These are phyloP conservation scores for Byssochlamys sp. DNA, from an alignment of 2,329 filamentous ascomycete genomes.

Conservation along the genomic window DNA sequence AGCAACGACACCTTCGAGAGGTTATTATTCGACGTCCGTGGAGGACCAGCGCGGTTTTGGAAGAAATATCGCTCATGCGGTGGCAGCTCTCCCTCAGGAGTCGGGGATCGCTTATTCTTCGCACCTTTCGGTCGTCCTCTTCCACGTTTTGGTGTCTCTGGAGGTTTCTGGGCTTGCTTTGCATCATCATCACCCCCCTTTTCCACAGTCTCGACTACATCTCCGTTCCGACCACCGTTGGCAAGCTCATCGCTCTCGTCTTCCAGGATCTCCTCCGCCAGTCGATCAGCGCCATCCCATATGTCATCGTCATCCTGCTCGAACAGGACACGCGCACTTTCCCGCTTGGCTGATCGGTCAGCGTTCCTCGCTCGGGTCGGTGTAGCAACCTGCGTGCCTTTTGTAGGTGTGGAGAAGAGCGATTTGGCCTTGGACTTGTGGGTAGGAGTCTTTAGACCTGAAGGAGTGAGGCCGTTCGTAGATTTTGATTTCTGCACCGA, in stretches of 20 bases:
- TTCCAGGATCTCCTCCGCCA: constrained; percentile 60
- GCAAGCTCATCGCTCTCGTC: constrained; percentile 25
- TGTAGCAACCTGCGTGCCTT: constrained; percentile 33
- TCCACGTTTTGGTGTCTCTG: constrained; percentile 46
- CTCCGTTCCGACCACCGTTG: constrained; percentile 13
- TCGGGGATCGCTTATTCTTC: constrained; percentile 58
- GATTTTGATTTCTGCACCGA: constrained; percentile 23
- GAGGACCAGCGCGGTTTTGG: constrained; percentile 71
- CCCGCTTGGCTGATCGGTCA: constrained; percentile 76
- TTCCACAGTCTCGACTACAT: constrained; percentile 24
- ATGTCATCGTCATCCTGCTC: constrained; percentile 60
- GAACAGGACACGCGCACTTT: constrained; percentile 69
- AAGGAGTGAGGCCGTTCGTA: constrained; percentile 19
- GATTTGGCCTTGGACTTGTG: constrained; percentile 27
- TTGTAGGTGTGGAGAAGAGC: constrained; percentile 34
- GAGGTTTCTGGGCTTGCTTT: constrained; percentile 33
- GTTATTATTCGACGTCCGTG: constrained; percentile 80
- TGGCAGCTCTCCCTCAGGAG: constrained; percentile 70
- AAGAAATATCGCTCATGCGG: constrained; percentile 88
- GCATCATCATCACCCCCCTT: constrained; percentile 16
- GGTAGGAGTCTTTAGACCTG: constrained; percentile 28
- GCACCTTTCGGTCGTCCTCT: constrained; percentile 48
- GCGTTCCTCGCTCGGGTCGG: constrained; percentile 60
- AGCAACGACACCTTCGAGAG: constrained; percentile 65
- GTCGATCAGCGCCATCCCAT: constrained; percentile 55